Evolutionary conservation across 768 basidiomycete genomes (phyloP).

Genomic region (Psilocybe cyanescens): DNA sequence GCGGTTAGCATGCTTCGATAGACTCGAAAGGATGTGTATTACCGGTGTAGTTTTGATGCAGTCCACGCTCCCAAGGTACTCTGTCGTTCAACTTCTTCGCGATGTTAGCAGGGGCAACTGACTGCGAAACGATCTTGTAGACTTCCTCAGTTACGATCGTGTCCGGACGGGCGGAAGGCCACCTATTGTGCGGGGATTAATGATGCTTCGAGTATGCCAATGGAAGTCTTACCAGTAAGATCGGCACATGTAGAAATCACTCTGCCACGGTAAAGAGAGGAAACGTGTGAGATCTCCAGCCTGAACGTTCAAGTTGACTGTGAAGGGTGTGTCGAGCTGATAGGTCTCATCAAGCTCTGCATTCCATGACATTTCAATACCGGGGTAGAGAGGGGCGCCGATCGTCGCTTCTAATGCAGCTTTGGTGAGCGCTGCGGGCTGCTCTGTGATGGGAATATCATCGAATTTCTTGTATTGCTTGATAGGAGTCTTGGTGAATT

Average conservation of each 20-base stretch:
- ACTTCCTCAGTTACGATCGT: slow-evolving; percentile 22
- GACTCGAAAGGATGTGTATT: background rate
- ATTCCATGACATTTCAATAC: slow-evolving; percentile 38
- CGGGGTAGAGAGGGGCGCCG: slow-evolving; percentile 37
- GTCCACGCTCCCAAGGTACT: slow-evolving; percentile 20
- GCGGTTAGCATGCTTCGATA: background rate
- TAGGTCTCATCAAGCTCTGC: slow-evolving; percentile 26
- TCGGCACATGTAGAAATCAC: slow-evolving; percentile 33
- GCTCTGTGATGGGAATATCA: slow-evolving; percentile 20
- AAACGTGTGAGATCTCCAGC: slow-evolving; percentile 33
- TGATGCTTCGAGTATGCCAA: background rate
- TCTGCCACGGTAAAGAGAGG: slow-evolving; percentile 39
- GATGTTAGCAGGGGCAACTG: slow-evolving; percentile 11
- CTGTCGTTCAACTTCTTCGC: slow-evolving; percentile 19
- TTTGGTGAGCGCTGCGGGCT: slow-evolving; percentile 27
- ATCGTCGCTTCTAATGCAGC: slow-evolving; percentile 33
- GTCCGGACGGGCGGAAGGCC: slow-evolving; percentile 33
- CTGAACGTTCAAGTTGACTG: slow-evolving; percentile 22
- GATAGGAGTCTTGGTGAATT: slow-evolving; percentile 16
- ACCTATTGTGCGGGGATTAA: slow-evolving; percentile 21
- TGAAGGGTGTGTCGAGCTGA: slow-evolving; percentile 28
- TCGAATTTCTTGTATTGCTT: slow-evolving; percentile 18
- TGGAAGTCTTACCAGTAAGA: slow-evolving; percentile 30
- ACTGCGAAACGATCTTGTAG: slow-evolving; percentile 14
- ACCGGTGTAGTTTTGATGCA: slow-evolving; percentile 21